Conservation (phyloP, 768 basidiomycete genomes). For the Auriscalpium orientale region DNA sequence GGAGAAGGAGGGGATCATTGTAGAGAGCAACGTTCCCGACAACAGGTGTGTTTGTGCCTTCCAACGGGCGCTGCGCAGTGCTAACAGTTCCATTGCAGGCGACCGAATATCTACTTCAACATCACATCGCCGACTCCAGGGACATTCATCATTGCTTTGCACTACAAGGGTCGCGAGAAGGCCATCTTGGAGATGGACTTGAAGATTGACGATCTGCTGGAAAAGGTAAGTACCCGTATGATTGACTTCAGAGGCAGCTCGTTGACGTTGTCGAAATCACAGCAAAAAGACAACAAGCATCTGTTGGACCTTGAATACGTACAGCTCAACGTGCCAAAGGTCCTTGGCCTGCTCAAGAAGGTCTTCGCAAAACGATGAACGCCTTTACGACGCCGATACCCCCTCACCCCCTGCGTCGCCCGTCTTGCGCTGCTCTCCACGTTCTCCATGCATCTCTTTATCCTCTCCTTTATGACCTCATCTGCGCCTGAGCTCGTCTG, state of each 20-base stretch:
- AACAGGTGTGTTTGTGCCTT: slow-evolving; percentile 59
- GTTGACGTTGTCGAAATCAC: slow-evolving; percentile 9
- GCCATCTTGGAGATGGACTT: slow-evolving; percentile 99
- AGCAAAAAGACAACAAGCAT: slow-evolving; percentile 99
- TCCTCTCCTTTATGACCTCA: neutral
- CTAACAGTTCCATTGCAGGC: slow-evolving; percentile 37
- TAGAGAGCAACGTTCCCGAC: slow-evolving; percentile 98
- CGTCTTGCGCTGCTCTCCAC: slow-evolving; percentile 2
- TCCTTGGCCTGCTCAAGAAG: slow-evolving; percentile 86
- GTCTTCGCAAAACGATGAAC: slow-evolving; percentile 81
- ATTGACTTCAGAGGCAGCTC: neutral
- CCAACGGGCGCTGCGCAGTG: slow-evolving; percentile 6
- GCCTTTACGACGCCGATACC: neutral
- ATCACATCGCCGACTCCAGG: slow-evolving; percentile 97
- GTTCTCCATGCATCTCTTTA: slow-evolving; percentile 2
- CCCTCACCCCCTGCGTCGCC: slow-evolving; percentile 1
- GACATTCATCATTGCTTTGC: slow-evolving; percentile 96
- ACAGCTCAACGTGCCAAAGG: slow-evolving; percentile 93
- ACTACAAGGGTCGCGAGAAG: slow-evolving; percentile 98
- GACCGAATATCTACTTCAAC: slow-evolving; percentile 98
- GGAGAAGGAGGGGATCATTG: slow-evolving; percentile 98
- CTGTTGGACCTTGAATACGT: slow-evolving; percentile 96
- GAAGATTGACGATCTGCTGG: slow-evolving; percentile 95
- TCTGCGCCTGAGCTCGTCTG: neutral
- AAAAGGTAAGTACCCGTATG: slow-evolving; percentile 60